Evolutionary conservation across 352 stramenopile species (phyloP), one percentile per base, ranked within the genome.

Genomic region (Globisporangium recalcitrans): DNA sequence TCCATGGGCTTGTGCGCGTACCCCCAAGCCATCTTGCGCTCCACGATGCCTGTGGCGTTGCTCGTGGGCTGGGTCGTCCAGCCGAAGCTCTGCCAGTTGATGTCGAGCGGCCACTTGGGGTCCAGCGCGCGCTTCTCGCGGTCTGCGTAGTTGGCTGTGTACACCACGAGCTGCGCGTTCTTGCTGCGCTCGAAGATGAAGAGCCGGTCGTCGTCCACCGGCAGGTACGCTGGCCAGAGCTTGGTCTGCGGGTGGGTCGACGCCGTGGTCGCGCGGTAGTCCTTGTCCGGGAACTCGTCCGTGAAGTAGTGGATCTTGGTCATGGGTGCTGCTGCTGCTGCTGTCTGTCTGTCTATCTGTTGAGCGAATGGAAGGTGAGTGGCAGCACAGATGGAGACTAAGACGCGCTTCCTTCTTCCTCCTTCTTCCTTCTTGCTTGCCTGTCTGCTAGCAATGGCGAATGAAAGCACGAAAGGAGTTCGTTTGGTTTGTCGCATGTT

Each of bases 21-120:
- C 0, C 80, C 82, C 82, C 82, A 91, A 0, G 82, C 82, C 54
- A 91, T 64, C 64, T 65, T 73, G 52, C 82, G 78, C 60, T 91
- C 82, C 47, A 90, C 52, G 65, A 88, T 78, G 44, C 82, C 82
- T 9, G 78, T 90, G 16, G 63, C 52, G 51, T 91, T 91, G 56
- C 62, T 88, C 44, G 75, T 88, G 13, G 80, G 82, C 60, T 86
- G 69, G 21, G 59, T 58, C 5, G 82, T 91, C 82, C 82, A 91
- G 38, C 82, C 82, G 60, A 87, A 91, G 65, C 80, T 90, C 69
- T 89, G 79, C 82, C 82, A 91, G 57, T 87, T 88, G 71, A 91
- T 89, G 65, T 91, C 80, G 48, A 91, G 69, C 42, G 82, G 82
- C 67, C 68, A 82, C 62, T 87, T 87, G 22, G 72, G 58, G 67